Evolutionary conservation across 2,329 filamentous ascomycete genomes (phyloP), one percentile per base, ranked within the genome.

Genomic region (Ophiostoma pallidulum): DNA sequence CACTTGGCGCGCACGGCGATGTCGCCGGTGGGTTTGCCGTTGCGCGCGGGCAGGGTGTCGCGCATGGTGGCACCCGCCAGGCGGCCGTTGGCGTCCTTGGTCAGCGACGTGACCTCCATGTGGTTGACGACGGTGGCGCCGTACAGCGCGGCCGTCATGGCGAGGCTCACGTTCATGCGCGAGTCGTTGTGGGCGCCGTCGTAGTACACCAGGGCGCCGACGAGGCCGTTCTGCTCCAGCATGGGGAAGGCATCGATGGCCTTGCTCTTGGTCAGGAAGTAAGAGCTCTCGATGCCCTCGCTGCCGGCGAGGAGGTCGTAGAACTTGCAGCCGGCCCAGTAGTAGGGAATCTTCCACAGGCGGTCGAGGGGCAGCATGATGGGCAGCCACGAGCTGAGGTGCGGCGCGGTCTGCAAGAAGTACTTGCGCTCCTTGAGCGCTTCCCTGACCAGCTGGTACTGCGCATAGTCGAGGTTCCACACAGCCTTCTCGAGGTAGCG

Each of bases 151-250:
- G 86, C 86, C 6, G 86, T 91, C 71, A 88, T 80, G 22, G 83
- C 86, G 41, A 91, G 73, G 12, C 84, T 86, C 38, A 90, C 81
- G 62, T 91, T 91, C 86, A 91, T 91, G 52, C 86, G 79, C 28
- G 86, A 88, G 62, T 91, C 86, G 60, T 91, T 91, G 69, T 91
- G 86, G 49, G 86, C 85, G 53, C 86, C 86, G 66, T 91, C 83
- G 62, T 91, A 91, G 72, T 91, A 91, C 32, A 91, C 85, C 58
- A 91, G 68, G 29, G 86, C 86, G 54, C 86, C 86, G 47, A 88
- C 75, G 13, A 91, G 69, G 10, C 79, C 78, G 43, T 85, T 78
- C 58, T 77, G 80, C 65, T 82, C 84, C 55, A 91, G 67, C 76
- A 89, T 84, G 16, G 86, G 86, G 59, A 90, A 89, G 7, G 81